Conservation (phyloP, 2,329 filamentous ascomycete genomes). For the Pleomassaria siparia region DNA sequence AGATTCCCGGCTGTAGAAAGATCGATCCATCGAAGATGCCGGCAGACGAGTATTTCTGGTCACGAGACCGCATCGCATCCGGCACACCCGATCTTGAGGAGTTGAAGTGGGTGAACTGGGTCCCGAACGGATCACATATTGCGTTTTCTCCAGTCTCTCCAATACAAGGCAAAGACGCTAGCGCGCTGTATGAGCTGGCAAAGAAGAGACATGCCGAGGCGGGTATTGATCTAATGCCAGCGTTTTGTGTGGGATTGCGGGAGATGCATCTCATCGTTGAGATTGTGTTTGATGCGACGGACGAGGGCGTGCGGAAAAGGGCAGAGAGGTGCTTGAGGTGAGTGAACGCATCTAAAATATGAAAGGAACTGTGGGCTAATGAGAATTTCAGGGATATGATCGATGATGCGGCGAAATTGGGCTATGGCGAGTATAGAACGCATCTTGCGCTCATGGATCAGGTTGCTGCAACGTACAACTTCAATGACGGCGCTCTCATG, state of each 20-base stretch:
- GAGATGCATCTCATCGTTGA: slow-evolving; percentile 48
- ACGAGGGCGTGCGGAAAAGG: slow-evolving; percentile 20
- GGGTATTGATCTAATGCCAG: slow-evolving; percentile 26
- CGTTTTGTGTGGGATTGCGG: slow-evolving; percentile 32
- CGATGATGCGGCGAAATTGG: slow-evolving; percentile 43
- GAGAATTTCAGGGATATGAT: slow-evolving; percentile 25
- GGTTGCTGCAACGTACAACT: slow-evolving; percentile 51
- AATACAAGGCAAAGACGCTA: slow-evolving; percentile 47
- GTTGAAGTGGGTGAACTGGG: slow-evolving; percentile 42
- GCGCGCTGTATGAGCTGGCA: slow-evolving; percentile 38
- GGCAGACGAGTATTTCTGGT: slow-evolving; percentile 24
- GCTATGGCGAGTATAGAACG: slow-evolving; percentile 51
- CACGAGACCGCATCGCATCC: slow-evolving; percentile 17
- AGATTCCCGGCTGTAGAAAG: slow-evolving; percentile 15
- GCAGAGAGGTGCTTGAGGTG: slow-evolving; percentile 26
- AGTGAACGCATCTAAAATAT: background rate
- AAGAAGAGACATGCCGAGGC: slow-evolving; percentile 20
- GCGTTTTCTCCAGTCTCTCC: slow-evolving; percentile 51
- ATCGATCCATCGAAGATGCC: slow-evolving; percentile 19
- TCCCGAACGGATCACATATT: slow-evolving; percentile 49
- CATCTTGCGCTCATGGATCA: slow-evolving; percentile 52
- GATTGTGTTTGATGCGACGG: slow-evolving; percentile 35
- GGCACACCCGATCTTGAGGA: slow-evolving; percentile 39
- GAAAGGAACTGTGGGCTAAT: slow-evolving; percentile 8
- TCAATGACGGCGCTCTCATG: slow-evolving; percentile 47